These are phyloP conservation scores for Cystobasidium slooffiae DNA, from an alignment of 1,284 basidiomycete genomes.

Conservation along the genomic window DNA sequence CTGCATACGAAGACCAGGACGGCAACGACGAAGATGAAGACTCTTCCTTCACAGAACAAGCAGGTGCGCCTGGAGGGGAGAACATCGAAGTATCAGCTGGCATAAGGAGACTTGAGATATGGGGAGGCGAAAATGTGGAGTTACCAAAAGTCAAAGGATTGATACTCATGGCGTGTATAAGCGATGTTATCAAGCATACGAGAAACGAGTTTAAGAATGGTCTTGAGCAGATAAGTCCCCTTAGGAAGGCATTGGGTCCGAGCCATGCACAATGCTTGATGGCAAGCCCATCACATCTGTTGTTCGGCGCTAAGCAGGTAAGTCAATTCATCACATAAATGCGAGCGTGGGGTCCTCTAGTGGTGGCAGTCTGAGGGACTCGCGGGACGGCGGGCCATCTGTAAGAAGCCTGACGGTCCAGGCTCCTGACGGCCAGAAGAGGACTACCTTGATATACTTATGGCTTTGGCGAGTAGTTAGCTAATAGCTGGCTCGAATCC, in stretches of 20 bases:
- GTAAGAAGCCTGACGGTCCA: too few relatives aligned
- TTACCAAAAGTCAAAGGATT: slow-evolving; percentile 48
- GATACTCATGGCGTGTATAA: slow-evolving; percentile 48
- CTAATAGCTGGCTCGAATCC: not conserved
- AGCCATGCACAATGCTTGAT: slow-evolving; percentile 41
- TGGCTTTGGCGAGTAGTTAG: not conserved
- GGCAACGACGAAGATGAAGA: not conserved
- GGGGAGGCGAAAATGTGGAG: slow-evolving; percentile 43
- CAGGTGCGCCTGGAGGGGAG: not conserved
- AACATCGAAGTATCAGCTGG: slow-evolving; percentile 43
- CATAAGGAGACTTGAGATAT: slow-evolving; percentile 45
- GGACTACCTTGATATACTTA: too few relatives aligned
- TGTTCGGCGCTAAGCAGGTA: slow-evolving; percentile 43
- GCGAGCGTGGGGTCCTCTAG: too few relatives aligned
- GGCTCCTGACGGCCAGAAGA: too few relatives aligned
- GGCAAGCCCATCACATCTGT: slow-evolving; percentile 35
- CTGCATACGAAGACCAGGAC: slow-evolving; percentile 9
- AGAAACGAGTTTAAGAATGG: slow-evolving; percentile 44
- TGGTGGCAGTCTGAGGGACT: too few relatives aligned
- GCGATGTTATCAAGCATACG: slow-evolving; percentile 49
- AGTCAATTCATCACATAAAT: not conserved
- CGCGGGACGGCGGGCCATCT: too few relatives aligned
- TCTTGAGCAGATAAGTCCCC: slow-evolving; percentile 30
- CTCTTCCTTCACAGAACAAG: not conserved
- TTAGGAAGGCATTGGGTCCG: slow-evolving; percentile 37